Base-by-base conservation (phyloP, 106 monocot genomes). In the Apostasia ramifera region DNA sequence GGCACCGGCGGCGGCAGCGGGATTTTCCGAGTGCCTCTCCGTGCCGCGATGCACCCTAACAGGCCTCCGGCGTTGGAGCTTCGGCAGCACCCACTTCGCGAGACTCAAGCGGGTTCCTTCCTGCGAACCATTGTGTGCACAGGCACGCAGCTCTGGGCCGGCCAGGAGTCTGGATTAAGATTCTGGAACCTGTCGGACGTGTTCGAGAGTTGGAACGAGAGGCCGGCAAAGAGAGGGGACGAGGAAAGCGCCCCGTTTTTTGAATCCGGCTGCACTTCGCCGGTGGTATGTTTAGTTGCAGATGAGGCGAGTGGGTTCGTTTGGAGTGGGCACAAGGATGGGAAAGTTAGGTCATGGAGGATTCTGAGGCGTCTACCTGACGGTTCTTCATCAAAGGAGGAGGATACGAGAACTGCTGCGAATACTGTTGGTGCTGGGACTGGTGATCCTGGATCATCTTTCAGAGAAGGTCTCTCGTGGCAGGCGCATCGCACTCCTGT, bases 101-200 rank as follows among this genome's bases (percentile, higher is more conserved):
- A 97, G 72, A 97, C 92, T 15, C 95, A 97, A 81, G 84, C 71
- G 6, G 89, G 92, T 3, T 73, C 84, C 1, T 97, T 97, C 67
- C 69, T 97, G 45, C 75, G 95, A 12, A 73, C 86, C 44, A 78
- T 97, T 40, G 78, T 69, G 40, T 75, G 76, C 48, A 63, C 73
- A 42, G 5, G 55, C 8, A 40, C 51, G 5, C 86, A 88, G 61
- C 70, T 97, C 53, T 97, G 92, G 92, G 88, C 89, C 5, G 95
- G 89, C 12, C 64, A 68, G 50, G 92, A 92, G 78, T 84, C 80
- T 8, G 91, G 95, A 40, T 52, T 97, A 15, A 71, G 95, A n/a
- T 66, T 78, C 62, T 92, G 92, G 88, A 81, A 70, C 51, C 70
- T 89, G 5, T 40, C 52, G 2, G 86, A 89, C 8, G 41, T 83